phyloP scores from a whole-genome alignment of 1,139 yeast species.

The Zygoascus hellenicus region DNA sequence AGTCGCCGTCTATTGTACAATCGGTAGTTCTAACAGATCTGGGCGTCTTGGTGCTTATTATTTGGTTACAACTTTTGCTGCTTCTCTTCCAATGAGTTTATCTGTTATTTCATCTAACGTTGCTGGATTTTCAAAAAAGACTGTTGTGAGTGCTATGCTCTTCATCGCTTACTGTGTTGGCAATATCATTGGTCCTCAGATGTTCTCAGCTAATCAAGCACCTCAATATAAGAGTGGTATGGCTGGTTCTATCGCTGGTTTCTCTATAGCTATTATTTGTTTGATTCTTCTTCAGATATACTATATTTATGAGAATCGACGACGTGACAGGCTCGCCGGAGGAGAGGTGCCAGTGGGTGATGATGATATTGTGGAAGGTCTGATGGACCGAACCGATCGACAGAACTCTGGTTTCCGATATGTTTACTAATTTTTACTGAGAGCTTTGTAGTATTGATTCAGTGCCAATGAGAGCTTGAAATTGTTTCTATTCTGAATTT shows the following conservation, averaged over 20 bases:
- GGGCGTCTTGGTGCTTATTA: slow-evolving; percentile 24
- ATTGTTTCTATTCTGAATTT: too few relatives aligned
- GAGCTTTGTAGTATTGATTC: too few relatives aligned
- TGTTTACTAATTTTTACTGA: slow-evolving; percentile 16
- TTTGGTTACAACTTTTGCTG: slow-evolving; percentile 26
- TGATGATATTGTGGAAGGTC: too few relatives aligned
- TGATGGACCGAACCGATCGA: slow-evolving; percentile 53
- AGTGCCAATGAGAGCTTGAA: too few relatives aligned
- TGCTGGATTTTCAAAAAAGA: slow-evolving; percentile 53
- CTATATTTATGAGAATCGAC: not conserved
- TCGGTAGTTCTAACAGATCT: not conserved
- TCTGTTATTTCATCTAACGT: slow-evolving; percentile 46
- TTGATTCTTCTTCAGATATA: not conserved
- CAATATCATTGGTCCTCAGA: slow-evolving; percentile 50
- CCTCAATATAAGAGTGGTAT: slow-evolving; percentile 36
- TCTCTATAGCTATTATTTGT: not conserved
- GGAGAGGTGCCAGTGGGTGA: too few relatives aligned
- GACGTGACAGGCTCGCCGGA: too few relatives aligned
- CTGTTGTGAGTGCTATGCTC: slow-evolving; percentile 39
- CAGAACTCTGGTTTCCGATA: slow-evolving; percentile 49
- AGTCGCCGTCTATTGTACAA: slow-evolving; percentile 15
- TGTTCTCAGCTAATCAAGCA: slow-evolving; percentile 44
- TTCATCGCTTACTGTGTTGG: slow-evolving; percentile 53
- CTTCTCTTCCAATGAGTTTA: slow-evolving; percentile 44
- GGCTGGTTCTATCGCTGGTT: not conserved